Evolutionary conservation across 2,329 filamentous ascomycete genomes (phyloP), one percentile per base, ranked within the genome.

Genomic region (Zasmidium citrigriseum): DNA sequence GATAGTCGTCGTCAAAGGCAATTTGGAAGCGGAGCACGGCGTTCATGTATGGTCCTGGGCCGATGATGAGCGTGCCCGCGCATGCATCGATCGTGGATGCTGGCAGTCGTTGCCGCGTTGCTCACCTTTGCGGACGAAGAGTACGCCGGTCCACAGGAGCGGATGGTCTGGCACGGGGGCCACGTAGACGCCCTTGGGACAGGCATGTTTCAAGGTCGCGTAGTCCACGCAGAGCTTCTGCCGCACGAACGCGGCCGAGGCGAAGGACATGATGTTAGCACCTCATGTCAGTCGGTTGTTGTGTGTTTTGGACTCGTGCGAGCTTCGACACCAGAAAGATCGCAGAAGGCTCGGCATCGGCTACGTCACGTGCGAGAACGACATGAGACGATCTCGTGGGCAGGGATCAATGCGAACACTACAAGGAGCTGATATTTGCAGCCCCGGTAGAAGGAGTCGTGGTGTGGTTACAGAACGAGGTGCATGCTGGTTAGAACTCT

Each of bases 1-100:
- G 93, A 72, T 96, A 97, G 41, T 83, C 82, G 60, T 89, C 82
- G 34, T 93, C 90, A 69, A 98, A 98, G 22, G 88, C 88, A 64
- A 98, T 89, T 66, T 95, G 88, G 76, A 98, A 96, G 68, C 93
- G 89, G 62, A 98, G 83, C 67, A 97, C 85, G 48, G 92, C 90
- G 59, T 90, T 88, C 20, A 90, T 84, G 77, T 97, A 99, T 18
- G 95, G 93, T 46, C 93, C 93, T 96, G 58, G 54, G 46, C 38
- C 47, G 45, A 55, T n/a, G 44, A 56, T 59, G 54, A 61, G 51
- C 22, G 46, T 27, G 54, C 48, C 38, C 34, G 55, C 47, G 45
- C 50, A 18, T 44, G 27, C 20, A 25, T n/a, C n/a, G n/a, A n/a
- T n/a, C n/a, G n/a, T n/a, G n/a, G n/a, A n/a, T n/a, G 21, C n/a